Conservation (phyloP, 1,139 yeast species). For the Yamadazyma atlantica region DNA sequence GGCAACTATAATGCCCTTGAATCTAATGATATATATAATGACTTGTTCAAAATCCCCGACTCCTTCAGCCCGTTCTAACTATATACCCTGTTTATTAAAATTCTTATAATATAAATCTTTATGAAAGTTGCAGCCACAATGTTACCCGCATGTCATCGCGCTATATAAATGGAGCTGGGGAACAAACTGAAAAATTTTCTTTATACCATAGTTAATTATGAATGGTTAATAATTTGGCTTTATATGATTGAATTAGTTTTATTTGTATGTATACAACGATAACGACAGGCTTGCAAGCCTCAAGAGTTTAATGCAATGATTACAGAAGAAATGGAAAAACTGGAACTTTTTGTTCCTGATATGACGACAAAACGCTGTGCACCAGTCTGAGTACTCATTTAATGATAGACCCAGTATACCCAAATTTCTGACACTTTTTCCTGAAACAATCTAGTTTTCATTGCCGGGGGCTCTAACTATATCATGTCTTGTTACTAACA, state of each 20-base stretch:
- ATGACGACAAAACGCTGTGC: conserved; percentile 53
- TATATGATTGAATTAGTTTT: neutral
- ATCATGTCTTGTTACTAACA: conserved; percentile 6
- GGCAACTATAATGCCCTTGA: neutral
- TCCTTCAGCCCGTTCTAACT: neutral
- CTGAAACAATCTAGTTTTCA: neutral
- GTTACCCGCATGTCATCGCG: conserved; percentile 1
- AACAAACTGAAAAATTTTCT: neutral
- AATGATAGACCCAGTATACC: conserved; percentile 52
- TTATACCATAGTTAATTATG: neutral
- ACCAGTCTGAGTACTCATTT: conserved; percentile 51
- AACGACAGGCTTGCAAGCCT: neutral
- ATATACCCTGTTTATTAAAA: neutral
- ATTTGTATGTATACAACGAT: neutral
- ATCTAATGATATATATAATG: neutral
- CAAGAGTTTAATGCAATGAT: no score
- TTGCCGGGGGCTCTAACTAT: neutral
- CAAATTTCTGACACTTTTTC: conserved; percentile 39
- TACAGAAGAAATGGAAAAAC: no score
- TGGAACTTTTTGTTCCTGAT: conserved; percentile 5
- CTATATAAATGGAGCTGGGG: neutral
- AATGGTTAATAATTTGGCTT: neutral
- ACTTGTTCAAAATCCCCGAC: neutral
- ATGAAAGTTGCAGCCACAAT: neutral
- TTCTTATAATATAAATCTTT: no score